Evolutionary conservation across 2,329 filamentous ascomycete species (phyloP), one percentile per base, ranked within the genome.

Genomic region (Fusarium pseudonygamai): DNA sequence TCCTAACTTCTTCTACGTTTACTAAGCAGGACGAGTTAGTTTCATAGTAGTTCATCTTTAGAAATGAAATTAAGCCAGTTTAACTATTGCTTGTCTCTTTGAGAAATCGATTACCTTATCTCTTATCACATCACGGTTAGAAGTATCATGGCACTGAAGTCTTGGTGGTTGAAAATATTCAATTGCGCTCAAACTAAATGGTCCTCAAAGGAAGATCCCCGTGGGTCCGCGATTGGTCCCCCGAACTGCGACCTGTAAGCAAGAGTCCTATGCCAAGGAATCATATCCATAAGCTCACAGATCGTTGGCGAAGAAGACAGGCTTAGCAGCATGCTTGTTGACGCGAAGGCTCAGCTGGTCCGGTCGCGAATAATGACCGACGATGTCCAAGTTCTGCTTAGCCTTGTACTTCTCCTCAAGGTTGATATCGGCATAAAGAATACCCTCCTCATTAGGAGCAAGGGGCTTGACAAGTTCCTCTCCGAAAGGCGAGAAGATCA

Each of bases 401-500:
- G 63, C 69, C 49, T 68, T 69, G 13, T 47, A 59, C 24, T 71
- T 64, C 47, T 75, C 64, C 10, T 60, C 50, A 7, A 84, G 74
- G 49, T 84, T 77, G n/a, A 84, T 75, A 64, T 84, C 81, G 0
- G 81, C 80, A 39, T 80, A 81, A 22, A 84, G 67, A 18, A 84
- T 80, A 1, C 80, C 82, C 60, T 83, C 81, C 15, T 69, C 75
- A 4, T 75, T 75, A 11, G 75, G 60, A 5, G 69, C 75, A 0
- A 80, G 55, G 1, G 78, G 71, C 53, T 82, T 76, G 6, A 69
- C 71, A 1, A 82, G 68, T 18, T 77, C 60, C n/a, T 77, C 46
- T 46, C 82, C 76, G 63, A 79, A 75, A 5, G 80, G 80, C 5
- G 75, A 76, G 24, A 79, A 81, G 32, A 82, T 81, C 77, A 80